These are phyloP conservation scores for Tylopilus orsonianus DNA, from an alignment of 1,284 basidiomycete species.

Conservation along the genomic window DNA sequence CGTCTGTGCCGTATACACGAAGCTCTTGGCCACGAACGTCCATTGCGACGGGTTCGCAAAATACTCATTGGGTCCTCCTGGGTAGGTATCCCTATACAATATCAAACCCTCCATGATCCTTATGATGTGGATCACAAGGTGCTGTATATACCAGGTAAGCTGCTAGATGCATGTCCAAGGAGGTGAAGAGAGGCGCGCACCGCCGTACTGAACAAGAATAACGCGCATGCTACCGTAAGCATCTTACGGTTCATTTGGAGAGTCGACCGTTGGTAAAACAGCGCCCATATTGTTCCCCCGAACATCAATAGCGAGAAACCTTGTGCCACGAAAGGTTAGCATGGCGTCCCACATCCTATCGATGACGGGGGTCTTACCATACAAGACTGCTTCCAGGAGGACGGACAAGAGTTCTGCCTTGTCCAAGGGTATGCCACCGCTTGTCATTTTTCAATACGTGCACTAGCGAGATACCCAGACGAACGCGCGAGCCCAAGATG, in stretches of 20 bases:
- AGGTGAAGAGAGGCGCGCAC: not conserved
- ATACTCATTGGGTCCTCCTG: not conserved
- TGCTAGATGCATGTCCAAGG: not conserved
- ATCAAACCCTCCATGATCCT: not conserved
- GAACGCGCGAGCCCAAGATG: not conserved
- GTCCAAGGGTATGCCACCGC: not conserved
- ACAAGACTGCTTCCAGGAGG: constrained; percentile 4
- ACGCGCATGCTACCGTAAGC: not conserved
- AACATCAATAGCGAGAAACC: constrained; percentile 14
- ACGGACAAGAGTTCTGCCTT: constrained; percentile 12
- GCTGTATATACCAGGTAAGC: not conserved
- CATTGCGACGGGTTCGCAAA: constrained; percentile 1
- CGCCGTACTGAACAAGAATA: constrained; percentile 7
- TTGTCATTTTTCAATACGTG: not conserved
- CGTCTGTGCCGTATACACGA: not conserved
- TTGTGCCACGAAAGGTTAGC: not conserved
- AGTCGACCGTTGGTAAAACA: not conserved
- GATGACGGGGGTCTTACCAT: not conserved
- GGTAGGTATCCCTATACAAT: not conserved
- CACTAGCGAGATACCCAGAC: not conserved
- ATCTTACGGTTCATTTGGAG: not conserved
- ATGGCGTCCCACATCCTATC: not conserved
- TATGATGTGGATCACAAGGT: constrained; percentile 1
- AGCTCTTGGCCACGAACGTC: not conserved
- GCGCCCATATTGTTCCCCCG: constrained; percentile 3